These are phyloP conservation scores for Lodderomyces elongisporus DNA, from an alignment of 1,139 yeast genomes.

Conservation along the genomic window DNA sequence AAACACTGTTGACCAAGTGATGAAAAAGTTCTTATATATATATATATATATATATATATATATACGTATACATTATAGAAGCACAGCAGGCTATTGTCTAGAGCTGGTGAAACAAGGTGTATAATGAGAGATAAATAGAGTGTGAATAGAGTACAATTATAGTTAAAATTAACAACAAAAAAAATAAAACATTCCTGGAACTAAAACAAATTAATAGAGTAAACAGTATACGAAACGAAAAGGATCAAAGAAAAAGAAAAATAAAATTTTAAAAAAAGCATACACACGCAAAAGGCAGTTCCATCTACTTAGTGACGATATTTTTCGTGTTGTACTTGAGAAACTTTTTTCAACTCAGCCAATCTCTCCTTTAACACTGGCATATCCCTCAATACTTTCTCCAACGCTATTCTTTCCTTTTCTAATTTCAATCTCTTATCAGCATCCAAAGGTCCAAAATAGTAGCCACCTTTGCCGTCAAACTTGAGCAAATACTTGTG, in stretches of 20 bases:
- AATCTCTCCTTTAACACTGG: slow-evolving; percentile 62
- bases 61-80: not conserved
- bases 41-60: not conserved
- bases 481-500: slow-evolving; percentile 79
- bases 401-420: slow-evolving; percentile 64
- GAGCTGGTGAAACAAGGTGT: too few species aligned
- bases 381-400: slow-evolving; percentile 60
- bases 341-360: slow-evolving; percentile 51
- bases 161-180: not conserved
- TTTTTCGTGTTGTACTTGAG: slow-evolving; percentile 38
- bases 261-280: not conserved
- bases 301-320: slow-evolving; percentile 11
- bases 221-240: too few species aligned
- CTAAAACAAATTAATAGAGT: too few species aligned
- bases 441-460: slow-evolving; percentile 66
- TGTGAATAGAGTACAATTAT: too few species aligned
- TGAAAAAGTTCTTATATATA: not conserved
- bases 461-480: slow-evolving; percentile 77
- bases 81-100: not conserved
- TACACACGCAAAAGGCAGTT: not conserved
- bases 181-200: not conserved
- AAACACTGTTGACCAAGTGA: slow-evolving; percentile 22
- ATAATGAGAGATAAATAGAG: too few species aligned
- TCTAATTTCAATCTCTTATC: slow-evolving; percentile 62
- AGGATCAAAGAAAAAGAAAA: not conserved